phyloP scores from a whole-genome alignment of 768 basidiomycete genomes.

The Serendipita vermifera region DNA sequence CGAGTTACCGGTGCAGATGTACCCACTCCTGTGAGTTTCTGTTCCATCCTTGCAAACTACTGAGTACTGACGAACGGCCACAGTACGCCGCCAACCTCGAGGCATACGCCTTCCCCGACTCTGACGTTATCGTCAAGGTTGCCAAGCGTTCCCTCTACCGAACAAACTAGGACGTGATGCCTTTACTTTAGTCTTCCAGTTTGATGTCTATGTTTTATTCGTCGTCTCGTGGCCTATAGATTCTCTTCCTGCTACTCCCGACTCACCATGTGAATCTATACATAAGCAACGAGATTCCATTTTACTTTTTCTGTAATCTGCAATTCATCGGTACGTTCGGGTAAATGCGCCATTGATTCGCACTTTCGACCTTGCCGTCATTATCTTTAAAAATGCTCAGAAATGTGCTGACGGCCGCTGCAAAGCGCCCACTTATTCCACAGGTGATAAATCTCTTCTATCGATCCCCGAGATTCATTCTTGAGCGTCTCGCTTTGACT shows the following conservation, averaged over 20 bases:
- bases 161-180: slow-evolving; percentile 43
- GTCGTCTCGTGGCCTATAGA: slow-evolving; percentile 2
- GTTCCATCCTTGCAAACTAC: slow-evolving; percentile 10
- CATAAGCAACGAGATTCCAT: no score
- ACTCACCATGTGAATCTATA: not conserved
- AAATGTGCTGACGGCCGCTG: not conserved
- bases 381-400: slow-evolving; percentile 6
- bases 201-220: not conserved
- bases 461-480: not conserved
- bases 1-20: slow-evolving; percentile 93
- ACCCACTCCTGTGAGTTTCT: slow-evolving; percentile 70
- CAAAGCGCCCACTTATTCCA: slow-evolving; percentile 3
- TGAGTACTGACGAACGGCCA: slow-evolving; percentile 10
- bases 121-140: slow-evolving; percentile 81
- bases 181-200: not conserved
- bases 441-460: not conserved
- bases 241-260: not conserved
- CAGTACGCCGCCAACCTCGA: slow-evolving; percentile 89
- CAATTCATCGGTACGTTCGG: not conserved
- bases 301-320: not conserved
- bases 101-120: slow-evolving; percentile 85
- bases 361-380: not conserved
- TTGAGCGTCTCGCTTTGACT: not conserved
- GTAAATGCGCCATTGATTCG: not conserved
- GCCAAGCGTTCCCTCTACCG: slow-evolving; percentile 87